These are phyloP conservation scores for Pholiota adiposa DNA, from an alignment of 1,284 basidiomycete species.

Conservation along the genomic window DNA sequence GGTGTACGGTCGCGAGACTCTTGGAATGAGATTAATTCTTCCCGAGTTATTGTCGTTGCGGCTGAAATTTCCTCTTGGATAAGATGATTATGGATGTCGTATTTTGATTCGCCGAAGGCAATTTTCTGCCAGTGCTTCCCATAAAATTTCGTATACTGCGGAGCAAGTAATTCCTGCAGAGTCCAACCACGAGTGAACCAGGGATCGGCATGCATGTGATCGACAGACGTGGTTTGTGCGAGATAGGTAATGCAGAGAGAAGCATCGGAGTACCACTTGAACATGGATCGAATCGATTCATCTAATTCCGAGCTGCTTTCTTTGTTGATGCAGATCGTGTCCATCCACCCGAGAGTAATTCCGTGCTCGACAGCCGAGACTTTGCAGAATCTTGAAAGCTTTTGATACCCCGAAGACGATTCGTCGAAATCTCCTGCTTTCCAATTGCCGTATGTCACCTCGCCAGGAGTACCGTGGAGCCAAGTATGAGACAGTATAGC, in stretches of 20 bases:
- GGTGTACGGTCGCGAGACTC: neutral
- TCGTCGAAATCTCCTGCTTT: neutral
- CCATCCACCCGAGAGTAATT: conserved; percentile 1
- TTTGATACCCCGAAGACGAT: neutral
- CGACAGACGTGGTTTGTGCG: neutral
- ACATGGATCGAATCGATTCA: conserved; percentile 9
- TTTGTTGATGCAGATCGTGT: conserved; percentile 5
- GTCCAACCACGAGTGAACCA: conserved; percentile 14
- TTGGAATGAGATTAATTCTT: neutral
- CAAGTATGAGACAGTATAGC: conserved; percentile 4
- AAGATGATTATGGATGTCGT: neutral
- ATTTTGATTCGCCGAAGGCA: neutral
- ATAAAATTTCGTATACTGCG: conserved; percentile 4
- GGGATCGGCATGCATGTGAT: neutral
- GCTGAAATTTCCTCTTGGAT: neutral
- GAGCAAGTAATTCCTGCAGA: conserved; percentile 6
- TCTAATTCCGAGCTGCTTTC: conserved; percentile 1
- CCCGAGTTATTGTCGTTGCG: neutral
- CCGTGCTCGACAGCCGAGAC: neutral
- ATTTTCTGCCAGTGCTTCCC: neutral
- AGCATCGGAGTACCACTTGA: conserved; percentile 6
- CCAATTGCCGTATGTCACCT: neutral
- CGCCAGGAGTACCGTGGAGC: neutral
- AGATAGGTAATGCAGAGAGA: conserved; percentile 6
- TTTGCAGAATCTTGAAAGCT: neutral